Percentiles rank a stretch among this genome's conserved stretches.
Conservation (phyloP, 352 stramenopile species). For the Pythium pyrilobum region DNA sequence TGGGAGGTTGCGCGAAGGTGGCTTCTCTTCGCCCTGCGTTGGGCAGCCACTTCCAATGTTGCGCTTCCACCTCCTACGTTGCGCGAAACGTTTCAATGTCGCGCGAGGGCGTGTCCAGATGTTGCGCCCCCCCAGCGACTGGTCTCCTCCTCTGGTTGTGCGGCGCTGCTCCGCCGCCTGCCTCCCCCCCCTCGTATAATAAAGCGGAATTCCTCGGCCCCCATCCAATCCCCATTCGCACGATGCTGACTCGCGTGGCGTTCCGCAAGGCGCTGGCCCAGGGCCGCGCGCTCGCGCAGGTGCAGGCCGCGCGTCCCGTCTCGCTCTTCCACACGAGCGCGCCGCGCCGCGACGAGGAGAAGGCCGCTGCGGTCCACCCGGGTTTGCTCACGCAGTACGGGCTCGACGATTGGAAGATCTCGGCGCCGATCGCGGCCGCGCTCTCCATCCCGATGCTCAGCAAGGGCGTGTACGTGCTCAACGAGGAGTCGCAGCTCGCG, state of each 20-base stretch:
- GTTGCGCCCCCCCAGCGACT: slow-evolving; percentile 16
- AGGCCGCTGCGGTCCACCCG: slow-evolving; percentile 31
- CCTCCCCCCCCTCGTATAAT: too few species aligned
- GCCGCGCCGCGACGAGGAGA: slow-evolving; percentile 39
- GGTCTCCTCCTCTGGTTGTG: slow-evolving; percentile 18
- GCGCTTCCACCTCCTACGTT: neutral
- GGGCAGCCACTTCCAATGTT: too few species aligned
- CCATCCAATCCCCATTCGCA: neutral
- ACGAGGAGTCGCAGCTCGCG: slow-evolving; percentile 80
- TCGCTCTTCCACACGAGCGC: slow-evolving; percentile 52
- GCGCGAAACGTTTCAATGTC: neutral
- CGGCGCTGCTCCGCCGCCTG: neutral
- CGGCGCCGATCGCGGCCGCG: slow-evolving; percentile 59
- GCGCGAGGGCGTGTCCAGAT: slow-evolving; percentile 1
- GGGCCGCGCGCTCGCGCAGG: slow-evolving; percentile 40
- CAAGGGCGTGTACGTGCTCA: slow-evolving; percentile 86
- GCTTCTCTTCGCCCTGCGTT: neutral
- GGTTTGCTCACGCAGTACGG: slow-evolving; percentile 59
- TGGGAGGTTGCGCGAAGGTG: slow-evolving; percentile 2
- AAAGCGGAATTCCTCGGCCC: neutral
- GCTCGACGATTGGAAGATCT: slow-evolving; percentile 85
- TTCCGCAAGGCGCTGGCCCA: slow-evolving; percentile 48
- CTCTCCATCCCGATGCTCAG: slow-evolving; percentile 70
- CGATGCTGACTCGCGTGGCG: slow-evolving; percentile 72
- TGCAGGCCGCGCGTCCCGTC: slow-evolving; percentile 34